Evolutionary conservation across 129 eudicot genomes (phyloP), one percentile per base, ranked within the genome.

Genomic region (Oenanthe sinensis): DNA sequence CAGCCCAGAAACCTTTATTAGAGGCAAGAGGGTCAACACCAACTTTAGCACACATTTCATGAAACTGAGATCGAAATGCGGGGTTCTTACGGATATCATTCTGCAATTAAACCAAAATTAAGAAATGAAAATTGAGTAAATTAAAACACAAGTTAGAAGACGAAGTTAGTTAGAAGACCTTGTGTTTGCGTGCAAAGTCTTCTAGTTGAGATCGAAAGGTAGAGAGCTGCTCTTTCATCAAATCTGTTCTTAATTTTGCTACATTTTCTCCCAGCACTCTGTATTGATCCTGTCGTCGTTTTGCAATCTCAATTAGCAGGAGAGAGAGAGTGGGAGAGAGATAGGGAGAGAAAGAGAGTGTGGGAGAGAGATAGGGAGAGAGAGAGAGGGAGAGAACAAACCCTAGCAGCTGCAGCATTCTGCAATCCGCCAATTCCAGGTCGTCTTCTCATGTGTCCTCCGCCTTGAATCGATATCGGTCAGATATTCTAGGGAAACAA

Each of bases 41-140:
- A 36, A 95, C 99, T 82, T 95, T 95, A n/a, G 99, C 97, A 90
- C 97, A 90, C 99, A 95, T 95, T 88, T 95, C 99, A 54, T 95
- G 97, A 78, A 95, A 95, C 82, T 95, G 99, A 79, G 97, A 85
- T 68, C 99, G 85, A 71, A 95, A 95, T 19, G 97, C 92, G 52
- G 97, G 99, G 50, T 91, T 91, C 89, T 95, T 91, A 72, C 96
- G 94, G 24, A 95, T 95, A 43, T 95, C 97, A 86, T 90, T 95
- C 97, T 95, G 92, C 84, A 86, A 60, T n/a, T 43, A 76, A 76
- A n/a, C 49, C 58, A 50, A 4, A 1, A 50, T 17, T 17, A 16
- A 17, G n/a, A 16, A 84, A 4, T 17, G 16, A 46, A 30, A 62
- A 72, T 62, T 47, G 55, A n/a, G 47, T 5, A 77, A 58, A 28